Conservation (phyloP, 2,329 filamentous ascomycete species). For the Pseudocercospora musae region DNA sequence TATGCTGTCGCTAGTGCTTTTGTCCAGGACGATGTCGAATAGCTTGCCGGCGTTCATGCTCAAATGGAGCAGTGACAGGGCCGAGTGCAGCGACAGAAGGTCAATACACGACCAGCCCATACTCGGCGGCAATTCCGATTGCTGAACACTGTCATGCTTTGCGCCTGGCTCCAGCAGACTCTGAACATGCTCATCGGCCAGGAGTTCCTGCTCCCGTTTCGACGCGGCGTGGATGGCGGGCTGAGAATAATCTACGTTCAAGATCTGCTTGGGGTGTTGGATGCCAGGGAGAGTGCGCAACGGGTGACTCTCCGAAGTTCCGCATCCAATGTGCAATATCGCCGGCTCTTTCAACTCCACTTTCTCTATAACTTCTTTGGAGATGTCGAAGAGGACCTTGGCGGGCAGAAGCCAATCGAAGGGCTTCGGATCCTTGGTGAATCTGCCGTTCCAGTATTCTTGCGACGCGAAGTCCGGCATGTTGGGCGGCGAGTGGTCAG, state of each 20-base stretch:
- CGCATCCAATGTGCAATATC: constrained; percentile 23
- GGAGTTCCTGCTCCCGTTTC: constrained; percentile 20
- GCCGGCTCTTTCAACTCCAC: constrained; percentile 12
- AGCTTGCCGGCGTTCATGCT: constrained; percentile 10
- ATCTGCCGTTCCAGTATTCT: constrained; percentile 24
- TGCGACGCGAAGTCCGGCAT: constrained; percentile 25
- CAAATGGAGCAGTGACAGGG: constrained; percentile 15
- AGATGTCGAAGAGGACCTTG: constrained; percentile 15
- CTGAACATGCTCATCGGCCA: constrained; percentile 12
- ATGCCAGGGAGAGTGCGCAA: constrained; percentile 16
- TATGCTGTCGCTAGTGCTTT: constrained; percentile 26
- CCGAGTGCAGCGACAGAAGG: constrained; percentile 19
- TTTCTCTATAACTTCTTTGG: constrained; percentile 18
- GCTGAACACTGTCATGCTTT: constrained; percentile 20
- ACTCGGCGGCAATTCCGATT: constrained; percentile 7
- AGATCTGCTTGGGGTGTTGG: constrained; percentile 17
- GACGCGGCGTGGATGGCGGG: constrained; percentile 17
- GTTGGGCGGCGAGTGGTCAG: neutral
- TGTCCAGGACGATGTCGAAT: constrained; percentile 24
- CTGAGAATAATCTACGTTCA: constrained; percentile 25
- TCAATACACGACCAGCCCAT: constrained; percentile 25
- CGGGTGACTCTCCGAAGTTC: constrained; percentile 18
- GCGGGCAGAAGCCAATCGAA: constrained; percentile 26
- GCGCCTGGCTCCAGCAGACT: constrained; percentile 7
- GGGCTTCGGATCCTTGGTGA: constrained; percentile 16